These are phyloP conservation scores for Podospora pseudoanserina DNA, from an alignment of 495 filamentous ascomycete species.

Conservation along the genomic window DNA sequence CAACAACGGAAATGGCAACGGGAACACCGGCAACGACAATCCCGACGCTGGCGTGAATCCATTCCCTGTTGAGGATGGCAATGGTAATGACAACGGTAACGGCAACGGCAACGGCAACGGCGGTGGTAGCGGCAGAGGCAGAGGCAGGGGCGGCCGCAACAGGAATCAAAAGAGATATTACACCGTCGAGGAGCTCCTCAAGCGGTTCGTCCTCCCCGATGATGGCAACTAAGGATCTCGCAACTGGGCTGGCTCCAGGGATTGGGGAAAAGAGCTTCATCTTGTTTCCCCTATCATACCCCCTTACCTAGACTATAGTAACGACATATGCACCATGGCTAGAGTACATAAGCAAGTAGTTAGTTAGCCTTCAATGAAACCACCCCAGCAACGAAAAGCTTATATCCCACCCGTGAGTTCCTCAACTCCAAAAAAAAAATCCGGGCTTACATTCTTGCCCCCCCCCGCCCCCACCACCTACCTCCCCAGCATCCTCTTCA, in stretches of 20 bases:
- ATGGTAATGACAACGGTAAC: neutral
- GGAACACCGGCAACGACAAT: neutral
- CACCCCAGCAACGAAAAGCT: too few species aligned
- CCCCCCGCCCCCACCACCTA: too few species aligned
- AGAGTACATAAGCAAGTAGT: too few species aligned
- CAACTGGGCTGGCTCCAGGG: neutral
- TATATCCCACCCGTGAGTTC: too few species aligned
- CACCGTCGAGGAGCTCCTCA: conserved; percentile 4
- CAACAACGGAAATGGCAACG: neutral
- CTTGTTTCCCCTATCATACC: neutral
- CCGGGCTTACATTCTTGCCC: too few species aligned
- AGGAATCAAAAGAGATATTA: neutral
- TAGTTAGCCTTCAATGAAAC: too few species aligned
- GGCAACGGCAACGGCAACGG: neutral
- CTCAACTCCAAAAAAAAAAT: too few species aligned
- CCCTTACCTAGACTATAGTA: neutral
- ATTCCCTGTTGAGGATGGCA: neutral
- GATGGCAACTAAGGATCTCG: neutral
- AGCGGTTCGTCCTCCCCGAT: neutral
- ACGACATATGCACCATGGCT: neutral
- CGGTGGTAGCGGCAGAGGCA: neutral
- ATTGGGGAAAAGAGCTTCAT: neutral
- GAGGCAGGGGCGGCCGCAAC: neutral
- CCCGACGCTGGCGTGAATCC: neutral
- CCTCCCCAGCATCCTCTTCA: too few species aligned